phyloP scores from a whole-genome alignment of 805 yeast genomes.

The Suhomyces prunicola region DNA sequence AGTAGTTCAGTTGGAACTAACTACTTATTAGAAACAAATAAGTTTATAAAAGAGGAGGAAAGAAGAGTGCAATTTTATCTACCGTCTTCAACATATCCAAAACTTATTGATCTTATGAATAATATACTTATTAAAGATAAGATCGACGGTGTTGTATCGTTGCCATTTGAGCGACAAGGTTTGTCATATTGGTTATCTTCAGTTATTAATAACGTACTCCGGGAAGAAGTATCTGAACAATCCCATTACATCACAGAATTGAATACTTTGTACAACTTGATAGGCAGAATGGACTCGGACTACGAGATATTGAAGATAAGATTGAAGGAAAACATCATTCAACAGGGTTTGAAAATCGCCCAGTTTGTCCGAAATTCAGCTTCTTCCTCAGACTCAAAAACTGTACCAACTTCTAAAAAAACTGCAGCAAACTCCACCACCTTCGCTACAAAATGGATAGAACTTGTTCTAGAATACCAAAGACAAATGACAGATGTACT shows the following conservation, averaged over 20 bases:
- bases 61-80: conserved; percentile 51
- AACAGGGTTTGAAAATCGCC: conserved; percentile 44
- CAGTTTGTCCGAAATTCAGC: conserved; percentile 15
- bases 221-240: conserved; percentile 4
- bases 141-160: conserved; percentile 51
- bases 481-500: conserved; percentile 49
- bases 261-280: conserved; percentile 45
- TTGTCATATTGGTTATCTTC: conserved; percentile 54
- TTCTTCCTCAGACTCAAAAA: neutral
- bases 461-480: conserved; percentile 50
- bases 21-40: conserved; percentile 50
- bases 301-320: conserved; percentile 48
- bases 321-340: conserved; percentile 44
- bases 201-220: conserved; percentile 21
- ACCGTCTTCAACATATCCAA: conserved; percentile 53
- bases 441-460: conserved; percentile 69
- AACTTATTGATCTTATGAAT: conserved; percentile 54
- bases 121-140: conserved; percentile 55
- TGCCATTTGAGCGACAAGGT: conserved; percentile 52
- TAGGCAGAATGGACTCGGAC: conserved; percentile 52
- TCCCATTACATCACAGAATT: conserved; percentile 38
- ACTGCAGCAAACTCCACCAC: conserved; percentile 32
- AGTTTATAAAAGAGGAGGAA: conserved; percentile 62
- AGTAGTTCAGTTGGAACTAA: conserved; percentile 45
- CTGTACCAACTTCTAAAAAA: conserved; percentile 7